These are phyloP conservation scores for Holtermanniella nyarrowii DNA, from an alignment of 768 basidiomycete genomes.

Conservation along the genomic window DNA sequence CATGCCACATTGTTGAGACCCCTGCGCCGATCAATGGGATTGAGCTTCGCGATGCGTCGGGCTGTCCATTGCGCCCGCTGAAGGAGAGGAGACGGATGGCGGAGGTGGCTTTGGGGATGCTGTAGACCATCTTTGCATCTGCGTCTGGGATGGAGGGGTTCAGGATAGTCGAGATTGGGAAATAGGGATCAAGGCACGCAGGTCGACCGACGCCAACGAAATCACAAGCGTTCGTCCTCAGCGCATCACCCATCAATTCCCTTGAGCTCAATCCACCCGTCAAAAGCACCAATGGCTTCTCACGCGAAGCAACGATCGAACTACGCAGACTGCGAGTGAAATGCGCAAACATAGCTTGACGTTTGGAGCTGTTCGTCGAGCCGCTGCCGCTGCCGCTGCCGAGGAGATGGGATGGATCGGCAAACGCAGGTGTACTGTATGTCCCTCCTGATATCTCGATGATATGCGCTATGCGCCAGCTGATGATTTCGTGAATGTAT, in stretches of 20 bases:
- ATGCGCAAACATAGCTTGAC: constrained; percentile 32
- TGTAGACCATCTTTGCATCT: constrained; percentile 15
- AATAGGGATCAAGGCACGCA: constrained; percentile 16
- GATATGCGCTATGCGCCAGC: constrained; percentile 26
- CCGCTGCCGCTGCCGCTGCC: no score
- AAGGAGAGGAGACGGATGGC: constrained; percentile 14
- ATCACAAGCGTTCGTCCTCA: constrained; percentile 18
- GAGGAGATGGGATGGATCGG: neutral
- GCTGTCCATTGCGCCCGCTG: constrained; percentile 1
- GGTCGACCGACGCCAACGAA: constrained; percentile 31
- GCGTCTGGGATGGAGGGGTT: constrained; percentile 12
- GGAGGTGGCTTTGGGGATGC: constrained; percentile 15
- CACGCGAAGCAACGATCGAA: constrained; percentile 16
- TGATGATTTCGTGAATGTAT: constrained; percentile 22
- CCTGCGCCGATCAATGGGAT: constrained; percentile 29
- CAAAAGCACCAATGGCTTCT: constrained; percentile 24
- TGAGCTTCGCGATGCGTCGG: neutral
- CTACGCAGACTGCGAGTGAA: constrained; percentile 26
- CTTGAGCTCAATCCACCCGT: constrained; percentile 29
- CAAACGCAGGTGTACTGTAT: constrained; percentile 23
- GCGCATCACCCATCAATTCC: constrained; percentile 13
- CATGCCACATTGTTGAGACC: constrained; percentile 32
- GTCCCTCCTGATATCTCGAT: constrained; percentile 33
- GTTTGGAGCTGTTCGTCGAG: constrained; percentile 7
- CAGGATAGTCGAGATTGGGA: constrained; percentile 18